Base-by-base conservation (phyloP, 2,329 filamentous ascomycete species). In the Corniculantispora saksenae region DNA sequence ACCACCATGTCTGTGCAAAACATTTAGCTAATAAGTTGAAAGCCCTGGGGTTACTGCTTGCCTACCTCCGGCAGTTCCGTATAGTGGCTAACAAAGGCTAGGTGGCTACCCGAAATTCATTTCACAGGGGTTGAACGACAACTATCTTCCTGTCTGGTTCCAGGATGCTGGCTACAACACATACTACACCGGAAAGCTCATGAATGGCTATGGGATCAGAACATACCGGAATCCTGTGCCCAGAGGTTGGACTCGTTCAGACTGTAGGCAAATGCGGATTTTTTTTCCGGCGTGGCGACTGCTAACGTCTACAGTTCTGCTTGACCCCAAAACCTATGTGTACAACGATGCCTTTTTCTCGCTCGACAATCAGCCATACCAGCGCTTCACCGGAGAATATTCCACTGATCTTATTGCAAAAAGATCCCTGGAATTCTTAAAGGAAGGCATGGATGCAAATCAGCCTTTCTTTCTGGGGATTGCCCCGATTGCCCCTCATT, bases 271-370 rank as follows among this genome's bases (percentile, higher is more conserved):
- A 48, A 66, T 54, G 15, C 15, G 9, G 9, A n/a, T 27, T 57
- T 1, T 66, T 48, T 25, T 45, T 8, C 29, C 19, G 13, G 27
- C 19, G 7, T 9, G 15, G 40, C n/a, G 23, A 32, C 21, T 27
- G 53, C 43, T 63, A n/a, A 51, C 2, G 4, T 19, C 0, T 10
- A 75, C 73, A 68, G 81, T 89, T 69, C 77, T 90, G 1, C 77
- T 91, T 1, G 88, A 91, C 67, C 89, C 89, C 0, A 84, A 82
- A 68, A 92, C 89, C 0, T 92, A 92, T 70, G 79, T 84, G 32
- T 92, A 91, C 71, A 80, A 87, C 29, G 91, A 91, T 71, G 80
- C 85, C 1, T 88, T 83, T 5, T 89, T 87, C 1, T 64, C 64
- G 1, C 78, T 78, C 0, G 70, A 74, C 19, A 78, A 74, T 64